Evolutionary conservation across 2,329 filamentous ascomycete genomes (phyloP), one percentile per base, ranked within the genome.

Genomic region (Xylaria sp.): DNA sequence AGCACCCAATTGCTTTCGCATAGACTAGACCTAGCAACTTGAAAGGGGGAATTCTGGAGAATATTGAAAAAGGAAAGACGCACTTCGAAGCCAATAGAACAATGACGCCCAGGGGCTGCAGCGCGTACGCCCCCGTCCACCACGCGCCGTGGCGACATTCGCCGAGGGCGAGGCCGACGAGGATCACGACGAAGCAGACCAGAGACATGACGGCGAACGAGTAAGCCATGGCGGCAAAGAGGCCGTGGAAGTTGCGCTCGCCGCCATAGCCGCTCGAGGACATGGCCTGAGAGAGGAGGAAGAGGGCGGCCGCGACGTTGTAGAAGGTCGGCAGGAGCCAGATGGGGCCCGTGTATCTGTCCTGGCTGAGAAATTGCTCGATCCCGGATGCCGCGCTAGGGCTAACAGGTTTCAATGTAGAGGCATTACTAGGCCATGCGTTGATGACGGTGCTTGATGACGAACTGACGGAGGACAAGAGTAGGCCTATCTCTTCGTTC

Each of bases 281-380:
- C 2, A 50, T 50, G 3, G 44, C 7, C 9, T 50, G 39, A 11
- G 44, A 50, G 39, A 50, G 38, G 3, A 50, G 40, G 13, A 50
- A 50, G 7, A 50, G 39, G 3, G 48, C 48, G 4, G 39, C 39
- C 2, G 16, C 48, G 16, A 50, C 37, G 40, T 50, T 50, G 22
- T 44, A 29, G 1, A 50, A 22, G 8, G 48, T 50, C 8, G 48
- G 48, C 1, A 50, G 39, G n/a, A 50, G 48, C 48, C 48, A 50
- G 13, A 44, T 38, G 19, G 38, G 17, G n/a, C 37, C 39, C 17
- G 22, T 0, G 40, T 50, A 50, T 9, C 29, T 38, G 19, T 43
- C 40, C 18, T 38, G 48, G 26, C 22, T 37, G n/a, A 50, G 40
- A 7, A 50, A n/a, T 21, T 43, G 39, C 6, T 38, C 39, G 18